phyloP scores from a whole-genome alignment of 2,329 filamentous ascomycete species.

The Claviceps lovelessii region DNA sequence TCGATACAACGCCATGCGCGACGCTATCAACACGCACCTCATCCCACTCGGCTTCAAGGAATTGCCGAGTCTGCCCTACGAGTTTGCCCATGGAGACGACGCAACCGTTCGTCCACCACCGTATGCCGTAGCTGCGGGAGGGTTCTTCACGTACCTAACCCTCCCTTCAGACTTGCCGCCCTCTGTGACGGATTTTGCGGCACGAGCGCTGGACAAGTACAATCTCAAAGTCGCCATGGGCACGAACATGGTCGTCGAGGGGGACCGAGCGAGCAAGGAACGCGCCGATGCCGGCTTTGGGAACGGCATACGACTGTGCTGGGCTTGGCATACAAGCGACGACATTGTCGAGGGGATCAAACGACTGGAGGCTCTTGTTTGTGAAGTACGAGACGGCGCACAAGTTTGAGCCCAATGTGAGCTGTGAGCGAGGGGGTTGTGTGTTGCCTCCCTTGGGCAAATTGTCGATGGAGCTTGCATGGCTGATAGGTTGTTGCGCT shows the following conservation, averaged over 20 bases:
- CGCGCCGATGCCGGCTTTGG: constrained; percentile 35
- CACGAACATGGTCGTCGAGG: constrained; percentile 52
- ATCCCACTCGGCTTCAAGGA: constrained; percentile 8
- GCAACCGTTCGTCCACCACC: neutral
- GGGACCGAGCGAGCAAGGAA: constrained; percentile 31
- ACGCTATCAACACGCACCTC: constrained; percentile 8
- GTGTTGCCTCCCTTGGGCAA: no score
- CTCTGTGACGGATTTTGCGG: neutral
- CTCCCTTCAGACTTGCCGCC: neutral
- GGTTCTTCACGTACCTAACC: neutral
- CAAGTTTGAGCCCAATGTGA: neutral
- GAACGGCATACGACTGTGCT: constrained; percentile 50
- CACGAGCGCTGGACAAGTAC: constrained; percentile 41
- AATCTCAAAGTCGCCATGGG: constrained; percentile 56
- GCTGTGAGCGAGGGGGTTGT: no score
- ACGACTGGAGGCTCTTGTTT: constrained; percentile 32
- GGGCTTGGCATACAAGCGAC: constrained; percentile 56
- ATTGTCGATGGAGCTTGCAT: no score
- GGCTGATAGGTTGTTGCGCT: no score
- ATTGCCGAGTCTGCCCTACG: constrained; percentile 7
- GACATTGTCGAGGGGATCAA: constrained; percentile 52
- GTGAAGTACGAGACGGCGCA: neutral
- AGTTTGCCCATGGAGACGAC: neutral
- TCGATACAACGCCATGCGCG: constrained; percentile 9
- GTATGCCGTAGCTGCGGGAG: neutral